These are phyloP conservation scores for Rubus idaeus DNA, from an alignment of 306 rosid genomes.

Conservation along the genomic window DNA sequence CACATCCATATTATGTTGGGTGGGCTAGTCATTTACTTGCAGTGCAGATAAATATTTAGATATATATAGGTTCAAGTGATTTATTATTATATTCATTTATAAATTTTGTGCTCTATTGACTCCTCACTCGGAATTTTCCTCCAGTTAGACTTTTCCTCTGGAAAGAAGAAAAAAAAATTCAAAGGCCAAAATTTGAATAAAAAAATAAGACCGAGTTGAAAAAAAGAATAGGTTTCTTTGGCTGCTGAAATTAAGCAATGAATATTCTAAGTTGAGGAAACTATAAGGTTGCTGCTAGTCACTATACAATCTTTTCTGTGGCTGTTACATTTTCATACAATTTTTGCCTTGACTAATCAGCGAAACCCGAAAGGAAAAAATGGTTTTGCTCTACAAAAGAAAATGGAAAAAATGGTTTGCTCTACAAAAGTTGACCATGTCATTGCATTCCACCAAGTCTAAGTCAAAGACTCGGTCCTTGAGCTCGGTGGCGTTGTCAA, in stretches of 20 bases:
- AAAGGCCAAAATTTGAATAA: background rate
- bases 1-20: background rate
- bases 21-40: background rate
- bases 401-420: background rate
- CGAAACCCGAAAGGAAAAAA: background rate
- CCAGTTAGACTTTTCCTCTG: slow-evolving; percentile 20
- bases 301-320: background rate
- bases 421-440: slow-evolving; percentile 6
- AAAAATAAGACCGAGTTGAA: slow-evolving; percentile 9
- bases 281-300: background rate
- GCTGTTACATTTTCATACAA: background rate
- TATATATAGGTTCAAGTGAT: slow-evolving; percentile 3
- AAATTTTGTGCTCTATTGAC: background rate
- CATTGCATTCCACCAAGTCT: background rate
- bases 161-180: background rate
- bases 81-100: background rate
- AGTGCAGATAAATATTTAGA: background rate
- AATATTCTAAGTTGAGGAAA: background rate
- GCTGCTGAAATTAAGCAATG: background rate
- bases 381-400: slow-evolving; percentile 8
- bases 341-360: background rate
- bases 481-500: slow-evolving; percentile 46
- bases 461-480: slow-evolving; percentile 36
- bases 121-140: background rate
- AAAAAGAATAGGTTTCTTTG: background rate